phyloP scores from a whole-genome alignment of 495 filamentous ascomycete species.

The Penicillium pancosmium region DNA sequence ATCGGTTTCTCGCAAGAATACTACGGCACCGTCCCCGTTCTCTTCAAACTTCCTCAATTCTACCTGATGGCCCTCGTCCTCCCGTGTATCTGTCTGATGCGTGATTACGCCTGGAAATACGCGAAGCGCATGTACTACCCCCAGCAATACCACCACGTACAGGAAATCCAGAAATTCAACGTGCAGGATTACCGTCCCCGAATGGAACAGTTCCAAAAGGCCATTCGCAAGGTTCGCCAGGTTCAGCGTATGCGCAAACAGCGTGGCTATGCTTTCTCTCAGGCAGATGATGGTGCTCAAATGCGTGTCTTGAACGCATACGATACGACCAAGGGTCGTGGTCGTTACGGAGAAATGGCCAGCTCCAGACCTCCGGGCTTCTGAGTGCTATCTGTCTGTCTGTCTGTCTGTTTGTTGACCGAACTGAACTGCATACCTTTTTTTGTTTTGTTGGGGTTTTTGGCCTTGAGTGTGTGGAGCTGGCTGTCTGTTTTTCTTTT shows the following conservation, averaged over 20 bases:
- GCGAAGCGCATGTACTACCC: conserved; percentile 95
- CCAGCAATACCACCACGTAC: conserved; percentile 96
- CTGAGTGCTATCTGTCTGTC: conserved; percentile 22
- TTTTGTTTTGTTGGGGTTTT: background rate
- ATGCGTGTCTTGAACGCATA: conserved; percentile 94
- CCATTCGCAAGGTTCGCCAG: conserved; percentile 96
- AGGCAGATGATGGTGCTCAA: conserved; percentile 82
- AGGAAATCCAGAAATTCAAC: conserved; percentile 99
- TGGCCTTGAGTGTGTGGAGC: background rate
- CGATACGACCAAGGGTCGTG: conserved; percentile 90
- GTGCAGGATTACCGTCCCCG: conserved; percentile 97
- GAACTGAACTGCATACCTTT: background rate
- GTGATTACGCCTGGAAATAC: conserved; percentile 86
- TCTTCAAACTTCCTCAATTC: conserved; percentile 82
- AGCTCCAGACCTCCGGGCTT: conserved; percentile 59
- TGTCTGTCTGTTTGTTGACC: conserved; percentile 11
- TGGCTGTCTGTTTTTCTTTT: background rate
- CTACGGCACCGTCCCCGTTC: conserved; percentile 74
- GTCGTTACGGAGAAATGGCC: conserved; percentile 95
- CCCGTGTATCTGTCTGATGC: conserved; percentile 79
- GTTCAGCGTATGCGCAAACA: conserved; percentile 99
- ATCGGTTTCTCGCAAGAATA: conserved; percentile 84
- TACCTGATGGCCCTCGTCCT: conserved; percentile 85
- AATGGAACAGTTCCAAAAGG: conserved; percentile 99
- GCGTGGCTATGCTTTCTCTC: conserved; percentile 96